Evolutionary conservation across 352 stramenopile genomes (phyloP).

Genomic region (Paralagenidium karlingii): DNA sequence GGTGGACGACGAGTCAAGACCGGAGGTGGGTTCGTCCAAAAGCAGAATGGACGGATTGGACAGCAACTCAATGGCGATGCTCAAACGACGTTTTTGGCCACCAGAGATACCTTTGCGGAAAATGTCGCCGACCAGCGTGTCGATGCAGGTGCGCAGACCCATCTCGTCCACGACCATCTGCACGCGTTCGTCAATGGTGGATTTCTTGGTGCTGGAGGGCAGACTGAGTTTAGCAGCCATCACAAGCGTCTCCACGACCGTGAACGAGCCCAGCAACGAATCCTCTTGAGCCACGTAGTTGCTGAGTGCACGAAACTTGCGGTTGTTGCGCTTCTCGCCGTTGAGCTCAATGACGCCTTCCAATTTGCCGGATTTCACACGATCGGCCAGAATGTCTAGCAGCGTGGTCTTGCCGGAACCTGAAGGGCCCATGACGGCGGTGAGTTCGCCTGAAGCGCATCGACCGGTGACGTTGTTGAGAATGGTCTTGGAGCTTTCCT

Average conservation of each 20-base stretch:
- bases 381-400: constrained; percentile 27
- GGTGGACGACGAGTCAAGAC: constrained; percentile 30
- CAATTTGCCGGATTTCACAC: constrained; percentile 27
- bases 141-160: constrained; percentile 19
- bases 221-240: constrained; percentile 51
- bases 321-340: constrained; percentile 13
- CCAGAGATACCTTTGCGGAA: constrained; percentile 64
- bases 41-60: constrained; percentile 59
- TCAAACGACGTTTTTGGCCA: constrained; percentile 66
- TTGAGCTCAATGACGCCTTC: constrained; percentile 37
- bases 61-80: constrained; percentile 69
- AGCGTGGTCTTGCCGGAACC: constrained; percentile 12
- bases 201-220: constrained; percentile 12
- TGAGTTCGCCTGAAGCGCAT: constrained; percentile 4
- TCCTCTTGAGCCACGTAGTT: constrained; percentile 66
- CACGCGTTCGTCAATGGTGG: constrained; percentile 18
- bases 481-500: constrained; percentile 6
- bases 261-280: constrained; percentile 48
- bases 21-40: constrained; percentile 64
- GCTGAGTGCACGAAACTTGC: constrained; percentile 24
- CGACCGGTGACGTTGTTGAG: constrained; percentile 13
- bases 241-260: constrained; percentile 43
- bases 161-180: constrained; percentile 42
- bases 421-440: constrained; percentile 10
- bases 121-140: constrained; percentile 62